A percentile compares a stretch with the other conserved stretches of the same genome.
Conservation (phyloP, 176 grass and related monocot genomes). For the Melocanna baccifera region DNA sequence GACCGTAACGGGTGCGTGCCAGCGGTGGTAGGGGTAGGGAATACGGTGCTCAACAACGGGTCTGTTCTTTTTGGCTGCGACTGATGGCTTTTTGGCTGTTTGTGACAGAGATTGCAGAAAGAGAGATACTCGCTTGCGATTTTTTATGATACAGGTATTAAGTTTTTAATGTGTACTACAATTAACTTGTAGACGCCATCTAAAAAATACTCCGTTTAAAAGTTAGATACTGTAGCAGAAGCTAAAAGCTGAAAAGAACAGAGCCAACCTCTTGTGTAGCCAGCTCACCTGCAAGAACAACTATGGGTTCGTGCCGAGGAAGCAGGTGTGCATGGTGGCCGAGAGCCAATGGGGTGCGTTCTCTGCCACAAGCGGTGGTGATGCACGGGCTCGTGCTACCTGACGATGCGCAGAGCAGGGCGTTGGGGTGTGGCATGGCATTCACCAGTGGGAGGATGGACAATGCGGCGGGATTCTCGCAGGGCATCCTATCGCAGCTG, state of each 20-base stretch:
- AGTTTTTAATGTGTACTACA: too few relatives aligned
- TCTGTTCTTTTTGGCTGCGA: too few relatives aligned
- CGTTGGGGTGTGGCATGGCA: not conserved
- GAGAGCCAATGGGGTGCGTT: not conserved
- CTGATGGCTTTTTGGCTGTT: too few relatives aligned
- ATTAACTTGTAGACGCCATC: too few relatives aligned
- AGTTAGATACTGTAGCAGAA: too few relatives aligned
- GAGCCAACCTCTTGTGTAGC: constrained; percentile 19
- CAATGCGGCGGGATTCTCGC: not conserved
- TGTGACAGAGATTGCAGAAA: too few relatives aligned
- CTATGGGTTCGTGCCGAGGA: constrained; percentile 15
- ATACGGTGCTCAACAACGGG: constrained; percentile 31
- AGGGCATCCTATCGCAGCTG: constrained; percentile 34
- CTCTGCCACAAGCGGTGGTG: not conserved
- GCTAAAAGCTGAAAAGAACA: too few relatives aligned
- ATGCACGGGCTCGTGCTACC: not conserved
- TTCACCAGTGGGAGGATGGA: constrained; percentile 28
- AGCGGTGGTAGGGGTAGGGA: not conserved
- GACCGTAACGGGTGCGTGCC: not conserved
- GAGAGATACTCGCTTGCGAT: too few relatives aligned
- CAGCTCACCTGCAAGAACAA: constrained; percentile 41
- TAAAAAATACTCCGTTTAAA: too few relatives aligned
- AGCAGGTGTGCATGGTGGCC: not conserved
- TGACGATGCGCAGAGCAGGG: constrained; percentile 3
- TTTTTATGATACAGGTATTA: too few relatives aligned